Evolutionary conservation across 768 basidiomycete genomes (phyloP).

Genomic region (Hypsizygus marmoreus): DNA sequence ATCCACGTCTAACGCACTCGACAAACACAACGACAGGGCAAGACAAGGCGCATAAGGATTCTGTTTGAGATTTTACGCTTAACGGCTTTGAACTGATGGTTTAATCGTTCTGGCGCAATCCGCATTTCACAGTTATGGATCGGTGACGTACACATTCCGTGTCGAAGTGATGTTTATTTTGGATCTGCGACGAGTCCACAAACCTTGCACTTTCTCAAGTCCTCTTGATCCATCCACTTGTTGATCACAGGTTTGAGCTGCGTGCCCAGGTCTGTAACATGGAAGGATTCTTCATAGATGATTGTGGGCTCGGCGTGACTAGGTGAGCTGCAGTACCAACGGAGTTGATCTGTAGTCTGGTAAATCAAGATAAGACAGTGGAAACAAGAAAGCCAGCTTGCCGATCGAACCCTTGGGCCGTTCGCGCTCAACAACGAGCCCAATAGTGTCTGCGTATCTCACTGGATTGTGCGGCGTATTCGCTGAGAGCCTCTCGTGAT

Average conservation of each 20-base stretch:
- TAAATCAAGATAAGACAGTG: neutral
- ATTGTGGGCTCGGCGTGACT: slow-evolving; percentile 67
- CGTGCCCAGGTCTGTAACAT: slow-evolving; percentile 87
- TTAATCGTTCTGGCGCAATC: no score
- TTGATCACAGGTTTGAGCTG: slow-evolving; percentile 93
- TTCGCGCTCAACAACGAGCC: slow-evolving; percentile 87
- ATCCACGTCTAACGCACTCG: no score
- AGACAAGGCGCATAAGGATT: no score
- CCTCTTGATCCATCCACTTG: slow-evolving; percentile 71
- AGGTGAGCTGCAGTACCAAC: slow-evolving; percentile 70
- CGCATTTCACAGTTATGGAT: no score
- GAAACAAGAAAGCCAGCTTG: slow-evolving; percentile 30
- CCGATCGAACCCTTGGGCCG: slow-evolving; percentile 77
- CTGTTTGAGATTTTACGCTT: no score
- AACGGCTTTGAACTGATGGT: no score
- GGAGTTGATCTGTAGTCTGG: slow-evolving; percentile 78
- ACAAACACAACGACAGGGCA: no score
- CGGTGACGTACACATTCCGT: no score
- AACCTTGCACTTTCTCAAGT: slow-evolving; percentile 64
- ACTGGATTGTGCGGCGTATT: slow-evolving; percentile 98
- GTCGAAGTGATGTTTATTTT: no score
- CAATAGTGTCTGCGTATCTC: slow-evolving; percentile 86
- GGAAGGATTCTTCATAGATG: slow-evolving; percentile 83
- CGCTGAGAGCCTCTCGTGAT: no score
- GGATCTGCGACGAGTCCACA: slow-evolving; percentile 59